Base-by-base conservation (phyloP, 2,329 filamentous ascomycete genomes). In the Beauveria sp. region DNA sequence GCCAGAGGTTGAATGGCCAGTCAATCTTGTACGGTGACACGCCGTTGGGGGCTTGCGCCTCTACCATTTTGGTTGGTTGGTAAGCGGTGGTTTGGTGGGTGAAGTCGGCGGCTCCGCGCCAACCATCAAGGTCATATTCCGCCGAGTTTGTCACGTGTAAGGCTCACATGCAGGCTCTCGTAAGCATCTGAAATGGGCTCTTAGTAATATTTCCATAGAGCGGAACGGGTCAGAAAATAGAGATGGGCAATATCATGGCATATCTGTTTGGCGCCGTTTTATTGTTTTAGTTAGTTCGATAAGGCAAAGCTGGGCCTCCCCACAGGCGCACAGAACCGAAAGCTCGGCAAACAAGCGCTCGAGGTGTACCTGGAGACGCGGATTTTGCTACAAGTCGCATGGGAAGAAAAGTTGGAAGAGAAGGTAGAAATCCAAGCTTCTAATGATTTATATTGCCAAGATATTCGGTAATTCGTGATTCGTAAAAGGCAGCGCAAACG, bases 1-100 rank as follows among this genome's bases (percentile, higher is more conserved):
- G 58, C 53, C 52, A 63, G 37, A 34, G 46, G 22, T 63, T 63
- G 24, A 63, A 63, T 3, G 52, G 47, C n/a, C 60, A 44, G 58
- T 63, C 61, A 6, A 63, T 12, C 54, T 56, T 56, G 28, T 56
- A 44, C n/a, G 54, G 54, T 14, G 54, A 56, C 43, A 56, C 43
- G 6, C 54, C 54, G n/a, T 37, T 18, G n/a, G 26, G 10, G 54
- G n/a, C n/a, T 47, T 55, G 53, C 24, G 43, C 41, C 43, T 56
- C 54, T 20, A 14, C 28, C 54, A 56, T 56, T 16, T 41, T 8
- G 6, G 20, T 12, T 40, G 55, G 20, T 48, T 48, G 44, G 54
- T 56, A 34, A 26, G 47, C 24, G n/a, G 48, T 46, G 37, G 24
- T 55, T 55, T n/a, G 28, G 10, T 51, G 47, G 18, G 47, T 56